phyloP scores from a whole-genome alignment of 306 rosid genomes.

The Prunus mira region DNA sequence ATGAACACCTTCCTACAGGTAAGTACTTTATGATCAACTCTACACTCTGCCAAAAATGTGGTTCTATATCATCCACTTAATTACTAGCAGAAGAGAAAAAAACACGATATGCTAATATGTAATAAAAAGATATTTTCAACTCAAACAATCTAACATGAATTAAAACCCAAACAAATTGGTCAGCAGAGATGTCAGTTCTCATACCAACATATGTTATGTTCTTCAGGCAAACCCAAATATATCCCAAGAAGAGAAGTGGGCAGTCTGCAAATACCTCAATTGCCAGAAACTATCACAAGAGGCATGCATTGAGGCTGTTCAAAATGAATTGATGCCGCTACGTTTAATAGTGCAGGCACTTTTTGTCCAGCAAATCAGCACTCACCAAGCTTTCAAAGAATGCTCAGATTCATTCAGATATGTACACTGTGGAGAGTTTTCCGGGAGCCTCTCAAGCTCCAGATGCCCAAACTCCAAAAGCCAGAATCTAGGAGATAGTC shows the following conservation, averaged over 20 bases:
- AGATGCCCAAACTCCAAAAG: slow-evolving; percentile 57
- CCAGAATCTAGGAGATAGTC: slow-evolving; percentile 54
- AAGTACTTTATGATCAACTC: slow-evolving; percentile 7
- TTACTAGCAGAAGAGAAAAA: no score
- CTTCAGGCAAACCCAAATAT: slow-evolving; percentile 50
- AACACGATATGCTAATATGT: not conserved
- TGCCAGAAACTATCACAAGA: slow-evolving; percentile 79
- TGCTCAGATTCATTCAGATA: slow-evolving; percentile 77
- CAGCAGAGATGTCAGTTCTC: no score
- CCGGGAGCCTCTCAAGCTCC: slow-evolving; percentile 67
- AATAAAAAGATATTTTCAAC: not conserved
- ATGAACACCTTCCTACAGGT: slow-evolving; percentile 65
- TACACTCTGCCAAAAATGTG: no score
- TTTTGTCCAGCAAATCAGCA: slow-evolving; percentile 72
- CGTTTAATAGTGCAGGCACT: slow-evolving; percentile 83
- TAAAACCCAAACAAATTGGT: no score
- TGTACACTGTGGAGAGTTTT: slow-evolving; percentile 53
- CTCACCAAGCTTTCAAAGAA: slow-evolving; percentile 80
- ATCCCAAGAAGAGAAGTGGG: slow-evolving; percentile 75
- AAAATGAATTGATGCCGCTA: slow-evolving; percentile 87
- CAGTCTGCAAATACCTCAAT: slow-evolving; percentile 69
- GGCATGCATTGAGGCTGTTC: slow-evolving; percentile 85
- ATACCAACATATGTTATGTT: not conserved
- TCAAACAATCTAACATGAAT: no score
- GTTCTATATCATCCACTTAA: no score